Conservation (phyloP, 164 flowering plant genomes). For the Umbilicus rupestris region DNA sequence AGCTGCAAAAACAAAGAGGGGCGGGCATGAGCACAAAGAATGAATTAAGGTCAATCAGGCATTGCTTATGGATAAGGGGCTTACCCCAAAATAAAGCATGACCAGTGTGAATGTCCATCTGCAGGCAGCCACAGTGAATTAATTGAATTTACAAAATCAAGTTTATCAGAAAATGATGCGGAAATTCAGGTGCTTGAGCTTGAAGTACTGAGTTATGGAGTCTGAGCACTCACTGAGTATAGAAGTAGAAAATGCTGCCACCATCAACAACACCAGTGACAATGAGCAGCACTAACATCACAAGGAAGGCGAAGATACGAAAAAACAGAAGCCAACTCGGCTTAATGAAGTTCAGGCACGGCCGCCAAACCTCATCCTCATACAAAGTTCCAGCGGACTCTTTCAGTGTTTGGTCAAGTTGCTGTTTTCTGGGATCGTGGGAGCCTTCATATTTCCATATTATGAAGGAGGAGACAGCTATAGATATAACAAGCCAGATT, state of each 20-base stretch:
- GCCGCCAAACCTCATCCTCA: constrained; percentile 78
- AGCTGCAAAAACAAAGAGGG: constrained; percentile 30
- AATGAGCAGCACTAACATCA: constrained; percentile 42
- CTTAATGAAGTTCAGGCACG: constrained; percentile 70
- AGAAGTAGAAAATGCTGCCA: constrained; percentile 54
- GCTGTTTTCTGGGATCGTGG: constrained; percentile 10
- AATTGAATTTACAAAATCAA: too few relatives aligned
- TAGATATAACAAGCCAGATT: constrained; percentile 37
- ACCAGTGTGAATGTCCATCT: constrained; percentile 85
- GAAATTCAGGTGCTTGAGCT: neutral
- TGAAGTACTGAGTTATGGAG: too few relatives aligned
- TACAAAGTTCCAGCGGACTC: constrained; percentile 23
- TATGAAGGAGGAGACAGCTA: constrained; percentile 33
- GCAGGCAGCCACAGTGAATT: constrained; percentile 12
- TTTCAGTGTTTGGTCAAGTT: neutral
- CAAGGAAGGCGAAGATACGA: constrained; percentile 49
- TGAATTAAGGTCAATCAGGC: neutral
- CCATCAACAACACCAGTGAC: constrained; percentile 54
- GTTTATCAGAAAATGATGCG: neutral
- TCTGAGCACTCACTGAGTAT: constrained; percentile 71
- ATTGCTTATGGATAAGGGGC: constrained; percentile 11
- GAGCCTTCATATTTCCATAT: constrained; percentile 54
- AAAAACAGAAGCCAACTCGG: constrained; percentile 82
- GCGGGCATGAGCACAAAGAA: neutral
- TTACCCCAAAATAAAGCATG: constrained; percentile 88